Percentiles rank a stretch among this genome's conserved stretches.
phyloP scores from a whole-genome alignment of 148 eudicot genomes.

The Rhododendron mucronatum region DNA sequence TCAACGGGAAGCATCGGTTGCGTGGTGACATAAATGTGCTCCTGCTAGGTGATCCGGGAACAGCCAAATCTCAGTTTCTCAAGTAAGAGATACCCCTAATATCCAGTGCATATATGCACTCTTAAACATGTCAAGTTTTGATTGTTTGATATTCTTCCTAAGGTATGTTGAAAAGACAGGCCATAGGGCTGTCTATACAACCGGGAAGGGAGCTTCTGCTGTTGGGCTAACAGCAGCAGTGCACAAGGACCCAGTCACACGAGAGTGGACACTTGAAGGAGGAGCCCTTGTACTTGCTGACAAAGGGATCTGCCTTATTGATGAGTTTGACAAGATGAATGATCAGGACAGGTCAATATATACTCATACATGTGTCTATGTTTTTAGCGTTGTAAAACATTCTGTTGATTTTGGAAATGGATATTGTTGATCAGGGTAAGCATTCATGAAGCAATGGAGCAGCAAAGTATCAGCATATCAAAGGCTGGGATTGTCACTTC shows the following conservation, averaged over 20 bases:
- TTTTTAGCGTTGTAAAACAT: neutral
- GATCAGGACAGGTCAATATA: slow-evolving; percentile 80
- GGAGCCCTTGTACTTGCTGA: slow-evolving; percentile 99
- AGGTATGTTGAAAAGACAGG: slow-evolving; percentile 98
- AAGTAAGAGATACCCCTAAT: slow-evolving; percentile 47
- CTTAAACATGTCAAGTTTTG: neutral
- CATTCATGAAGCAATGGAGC: slow-evolving; percentile 99
- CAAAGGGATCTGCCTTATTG: slow-evolving; percentile 91
- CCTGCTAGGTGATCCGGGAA: slow-evolving; percentile 95
- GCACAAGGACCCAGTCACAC: slow-evolving; percentile 95
- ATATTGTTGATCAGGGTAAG: slow-evolving; percentile 57
- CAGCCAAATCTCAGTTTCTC: slow-evolving; percentile 95
- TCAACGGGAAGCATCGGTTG: slow-evolving; percentile 86
- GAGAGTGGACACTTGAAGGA: slow-evolving; percentile 99
- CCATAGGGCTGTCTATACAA: slow-evolving; percentile 92
- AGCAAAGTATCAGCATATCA: slow-evolving; percentile 98
- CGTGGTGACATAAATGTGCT: slow-evolving; percentile 96
- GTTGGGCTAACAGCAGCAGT: slow-evolving; percentile 98
- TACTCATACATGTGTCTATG: neutral
- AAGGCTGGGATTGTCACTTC: slow-evolving; percentile 99
- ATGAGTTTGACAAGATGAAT: slow-evolving; percentile 99
- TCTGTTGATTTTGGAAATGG: neutral
- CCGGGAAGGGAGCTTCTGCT: slow-evolving; percentile 99
- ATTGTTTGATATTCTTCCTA: neutral
- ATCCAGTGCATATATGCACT: neutral